Evolutionary conservation across 1,284 basidiomycete species (phyloP).

Genomic region (Erythrobasidium hasegawianum): DNA sequence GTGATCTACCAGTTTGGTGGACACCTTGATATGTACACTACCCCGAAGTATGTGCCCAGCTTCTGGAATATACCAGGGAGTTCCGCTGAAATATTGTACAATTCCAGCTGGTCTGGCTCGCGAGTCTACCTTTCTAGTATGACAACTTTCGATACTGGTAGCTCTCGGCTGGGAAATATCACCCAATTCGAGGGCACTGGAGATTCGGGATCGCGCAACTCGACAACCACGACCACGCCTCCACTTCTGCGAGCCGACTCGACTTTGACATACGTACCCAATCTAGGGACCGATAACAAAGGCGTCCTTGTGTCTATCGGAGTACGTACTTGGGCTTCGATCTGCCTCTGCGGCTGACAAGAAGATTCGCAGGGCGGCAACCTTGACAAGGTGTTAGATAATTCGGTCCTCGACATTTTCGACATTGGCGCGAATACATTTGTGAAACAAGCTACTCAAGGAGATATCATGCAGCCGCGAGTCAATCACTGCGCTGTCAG

Average conservation of each 20-base stretch:
- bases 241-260: slow-evolving; percentile 43
- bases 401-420: slow-evolving; percentile 43
- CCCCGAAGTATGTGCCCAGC: background rate
- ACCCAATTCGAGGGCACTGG: slow-evolving; percentile 14
- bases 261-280: slow-evolving; percentile 40
- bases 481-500: slow-evolving; percentile 45
- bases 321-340: slow-evolving; percentile 30
- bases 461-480: slow-evolving; percentile 37
- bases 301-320: slow-evolving; percentile 44
- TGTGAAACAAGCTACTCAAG: slow-evolving; percentile 43
- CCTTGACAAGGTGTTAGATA: slow-evolving; percentile 24
- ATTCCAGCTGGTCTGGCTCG: slow-evolving; percentile 37
- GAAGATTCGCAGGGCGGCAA: slow-evolving; percentile 11
- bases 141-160: slow-evolving; percentile 38
- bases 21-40: slow-evolving; percentile 16
- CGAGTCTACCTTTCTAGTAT: slow-evolving; percentile 41
- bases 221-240: slow-evolving; percentile 35
- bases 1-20: slow-evolving; percentile 24
- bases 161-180: slow-evolving; percentile 31
- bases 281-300: slow-evolving; percentile 37
- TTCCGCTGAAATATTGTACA: background rate
- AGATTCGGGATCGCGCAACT: slow-evolving; percentile 31
- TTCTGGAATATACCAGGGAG: no score
- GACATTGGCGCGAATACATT: slow-evolving; percentile 42
- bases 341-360: background rate